Evolutionary conservation across 345 rosid genomes (phyloP).

Genomic region (Trapa incisa): DNA sequence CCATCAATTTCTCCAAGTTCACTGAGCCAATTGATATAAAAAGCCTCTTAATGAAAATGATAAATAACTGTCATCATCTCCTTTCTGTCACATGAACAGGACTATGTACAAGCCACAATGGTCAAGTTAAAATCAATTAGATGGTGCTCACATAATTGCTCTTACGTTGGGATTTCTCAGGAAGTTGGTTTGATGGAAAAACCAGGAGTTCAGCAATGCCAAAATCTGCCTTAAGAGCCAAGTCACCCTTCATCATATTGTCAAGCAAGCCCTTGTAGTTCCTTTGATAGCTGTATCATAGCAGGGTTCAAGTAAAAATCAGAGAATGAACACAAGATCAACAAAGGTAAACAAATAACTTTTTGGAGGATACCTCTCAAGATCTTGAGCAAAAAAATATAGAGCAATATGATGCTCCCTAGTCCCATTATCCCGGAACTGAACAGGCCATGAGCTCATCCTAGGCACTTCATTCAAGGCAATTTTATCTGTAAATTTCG

Average conservation of each 20-base stretch:
- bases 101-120: background rate
- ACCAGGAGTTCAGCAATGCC: constrained; percentile 69
- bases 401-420: constrained; percentile 86
- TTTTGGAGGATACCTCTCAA: constrained; percentile 42
- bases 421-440: constrained; percentile 57
- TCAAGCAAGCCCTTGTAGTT: constrained; percentile 70
- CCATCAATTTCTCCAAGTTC: background rate
- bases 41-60: background rate
- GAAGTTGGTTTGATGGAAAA: constrained; percentile 83
- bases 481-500: constrained; percentile 44
- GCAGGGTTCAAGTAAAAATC: constrained; percentile 8
- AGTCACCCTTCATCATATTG: constrained; percentile 63
- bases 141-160: constrained; percentile 1
- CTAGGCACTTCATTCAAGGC: constrained; percentile 72
- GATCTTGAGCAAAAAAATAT: constrained; percentile 88
- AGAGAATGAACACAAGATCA: constrained; percentile 2
- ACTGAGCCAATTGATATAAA: background rate
- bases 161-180: constrained; percentile 83
- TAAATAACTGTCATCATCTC: background rate
- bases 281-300: constrained; percentile 57
- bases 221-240: constrained; percentile 70
- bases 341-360: background rate
- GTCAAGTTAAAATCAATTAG: background rate
- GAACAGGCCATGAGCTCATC: constrained; percentile 67
- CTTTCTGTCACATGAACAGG: background rate